These are phyloP conservation scores for Fusarium aywerte DNA, from an alignment of 2,329 filamentous ascomycete genomes.

Conservation along the genomic window DNA sequence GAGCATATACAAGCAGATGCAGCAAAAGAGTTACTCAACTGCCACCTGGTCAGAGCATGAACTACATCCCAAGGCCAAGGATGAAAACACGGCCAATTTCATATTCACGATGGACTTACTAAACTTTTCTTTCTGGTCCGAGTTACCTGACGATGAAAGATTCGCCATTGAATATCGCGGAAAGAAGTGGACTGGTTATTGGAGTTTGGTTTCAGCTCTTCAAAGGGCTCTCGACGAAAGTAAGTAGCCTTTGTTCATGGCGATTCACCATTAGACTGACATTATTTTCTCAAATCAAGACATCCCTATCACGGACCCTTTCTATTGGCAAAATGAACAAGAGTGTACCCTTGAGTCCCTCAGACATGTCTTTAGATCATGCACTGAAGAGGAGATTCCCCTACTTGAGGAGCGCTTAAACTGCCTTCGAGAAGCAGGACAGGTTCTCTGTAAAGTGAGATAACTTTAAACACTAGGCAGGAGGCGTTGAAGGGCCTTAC, in stretches of 20 bases:
- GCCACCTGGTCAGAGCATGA: conserved; percentile 89
- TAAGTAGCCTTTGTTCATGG: conserved; percentile 37
- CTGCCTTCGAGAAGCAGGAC: conserved; percentile 85
- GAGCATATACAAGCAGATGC: conserved; percentile 83
- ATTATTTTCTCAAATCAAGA: conserved; percentile 56
- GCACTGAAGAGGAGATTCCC: conserved; percentile 87
- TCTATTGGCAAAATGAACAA: conserved; percentile 84
- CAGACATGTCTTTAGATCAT: conserved; percentile 83
- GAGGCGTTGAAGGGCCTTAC: neutral
- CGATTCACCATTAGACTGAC: conserved; percentile 9
- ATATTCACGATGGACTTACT: conserved; percentile 97
- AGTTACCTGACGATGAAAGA: conserved; percentile 72
- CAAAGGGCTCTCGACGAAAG: conserved; percentile 90
- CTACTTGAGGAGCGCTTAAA: conserved; percentile 79
- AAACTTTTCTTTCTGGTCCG: conserved; percentile 98
- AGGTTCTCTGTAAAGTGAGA: conserved; percentile 78
- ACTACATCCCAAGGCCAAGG: conserved; percentile 85
- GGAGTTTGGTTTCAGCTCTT: conserved; percentile 88
- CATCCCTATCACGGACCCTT: conserved; percentile 87
- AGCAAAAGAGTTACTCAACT: conserved; percentile 83
- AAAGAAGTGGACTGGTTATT: conserved; percentile 91
- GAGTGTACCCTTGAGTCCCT: conserved; percentile 80
- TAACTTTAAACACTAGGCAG: neutral
- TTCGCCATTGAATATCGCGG: conserved; percentile 87
- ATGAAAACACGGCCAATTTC: conserved; percentile 85